These are phyloP conservation scores for Glarea lozoyensis DNA, from an alignment of 495 filamentous ascomycete species.

Conservation along the genomic window DNA sequence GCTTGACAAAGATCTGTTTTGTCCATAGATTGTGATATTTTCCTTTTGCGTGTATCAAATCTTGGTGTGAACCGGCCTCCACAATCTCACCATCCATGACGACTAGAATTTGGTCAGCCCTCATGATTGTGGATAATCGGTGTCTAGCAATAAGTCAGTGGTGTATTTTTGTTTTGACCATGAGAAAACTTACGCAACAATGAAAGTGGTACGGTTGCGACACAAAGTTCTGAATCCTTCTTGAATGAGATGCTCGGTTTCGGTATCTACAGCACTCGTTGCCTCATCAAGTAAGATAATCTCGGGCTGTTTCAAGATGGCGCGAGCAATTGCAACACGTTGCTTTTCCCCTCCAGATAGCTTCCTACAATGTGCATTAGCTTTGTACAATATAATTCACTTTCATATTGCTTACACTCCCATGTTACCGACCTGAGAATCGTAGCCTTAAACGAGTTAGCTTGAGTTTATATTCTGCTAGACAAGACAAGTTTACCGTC, in stretches of 20 bases:
- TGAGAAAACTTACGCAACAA: constrained; percentile 45
- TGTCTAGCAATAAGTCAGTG: constrained; percentile 32
- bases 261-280: constrained; percentile 49
- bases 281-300: constrained; percentile 50
- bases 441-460: constrained; percentile 27
- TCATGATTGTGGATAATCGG: constrained; percentile 62
- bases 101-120: constrained; percentile 59
- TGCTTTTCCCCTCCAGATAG: constrained; percentile 70
- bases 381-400: neutral
- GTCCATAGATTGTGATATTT: constrained; percentile 59
- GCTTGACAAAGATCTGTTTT: constrained; percentile 45
- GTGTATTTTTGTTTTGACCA: constrained; percentile 4
- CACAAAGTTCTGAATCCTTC: constrained; percentile 50
- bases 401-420: constrained; percentile 20
- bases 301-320: constrained; percentile 46
- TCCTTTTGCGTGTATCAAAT: constrained; percentile 43
- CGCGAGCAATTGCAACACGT: constrained; percentile 69
- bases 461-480: neutral
- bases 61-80: constrained; percentile 56
- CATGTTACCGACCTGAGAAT: constrained; percentile 32
- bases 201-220: constrained; percentile 49
- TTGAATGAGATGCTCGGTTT: constrained; percentile 65
- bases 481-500: constrained; percentile 27
- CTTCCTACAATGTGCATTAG: constrained; percentile 28
- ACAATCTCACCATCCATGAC: constrained; percentile 54